Percentiles rank a stretch among this genome's conserved stretches.
These are phyloP conservation scores for Raffaelea arxii DNA, from an alignment of 2,329 filamentous ascomycete species.

Conservation along the genomic window DNA sequence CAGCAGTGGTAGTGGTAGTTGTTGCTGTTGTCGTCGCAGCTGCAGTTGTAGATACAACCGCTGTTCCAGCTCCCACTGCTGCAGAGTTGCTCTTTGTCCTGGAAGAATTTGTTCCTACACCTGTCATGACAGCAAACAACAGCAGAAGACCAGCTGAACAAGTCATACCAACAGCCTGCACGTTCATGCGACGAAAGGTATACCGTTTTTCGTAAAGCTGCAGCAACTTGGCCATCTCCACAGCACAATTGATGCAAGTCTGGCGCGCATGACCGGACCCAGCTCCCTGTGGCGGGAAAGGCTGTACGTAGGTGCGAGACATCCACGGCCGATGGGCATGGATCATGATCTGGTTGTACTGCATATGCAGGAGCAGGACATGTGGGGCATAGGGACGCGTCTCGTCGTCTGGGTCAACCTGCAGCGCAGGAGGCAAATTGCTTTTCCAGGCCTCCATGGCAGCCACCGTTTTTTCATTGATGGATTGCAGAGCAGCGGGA, in stretches of 20 bases:
- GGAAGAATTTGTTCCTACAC: too few species aligned
- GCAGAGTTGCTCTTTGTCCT: too few species aligned
- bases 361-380: slow-evolving; percentile 24
- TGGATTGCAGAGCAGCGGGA: neutral
- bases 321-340: slow-evolving; percentile 26
- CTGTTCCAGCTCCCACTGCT: too few species aligned
- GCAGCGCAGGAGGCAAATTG: slow-evolving; percentile 22
- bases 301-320: slow-evolving; percentile 13
- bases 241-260: slow-evolving; percentile 31
- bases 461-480: slow-evolving; percentile 1
- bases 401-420: slow-evolving; percentile 22
- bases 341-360: slow-evolving; percentile 13
- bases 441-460: neutral
- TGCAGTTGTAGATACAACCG: too few species aligned
- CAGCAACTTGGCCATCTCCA: slow-evolving; percentile 27
- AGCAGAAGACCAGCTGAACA: slow-evolving; percentile 30
- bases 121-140: slow-evolving; percentile 18
- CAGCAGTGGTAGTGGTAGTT: too few species aligned
- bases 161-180: slow-evolving; percentile 31
- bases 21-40: too few species aligned
- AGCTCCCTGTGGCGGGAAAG: neutral
- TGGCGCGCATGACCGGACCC: slow-evolving; percentile 20
- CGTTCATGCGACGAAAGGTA: slow-evolving; percentile 31
- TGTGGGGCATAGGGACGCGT: slow-evolving; percentile 24
- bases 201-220: slow-evolving; percentile 29